A percentile compares a stretch with the other conserved stretches of the same genome.
phyloP scores from a whole-genome alignment of 2,329 filamentous ascomycete genomes.

The Aschersonia sp. region DNA sequence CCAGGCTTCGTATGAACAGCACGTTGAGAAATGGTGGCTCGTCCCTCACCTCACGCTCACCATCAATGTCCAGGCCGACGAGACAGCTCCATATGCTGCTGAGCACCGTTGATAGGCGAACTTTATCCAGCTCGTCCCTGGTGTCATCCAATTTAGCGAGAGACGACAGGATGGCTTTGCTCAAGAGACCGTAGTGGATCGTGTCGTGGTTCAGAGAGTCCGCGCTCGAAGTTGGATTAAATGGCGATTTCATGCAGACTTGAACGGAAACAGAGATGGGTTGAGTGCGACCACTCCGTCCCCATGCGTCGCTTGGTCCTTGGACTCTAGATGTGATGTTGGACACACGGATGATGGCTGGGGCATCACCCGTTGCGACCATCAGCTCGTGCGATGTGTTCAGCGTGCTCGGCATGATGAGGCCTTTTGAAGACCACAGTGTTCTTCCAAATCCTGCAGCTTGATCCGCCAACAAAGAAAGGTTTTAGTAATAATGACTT shows the following conservation, averaged over 20 bases:
- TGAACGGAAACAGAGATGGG: constrained; percentile 46
- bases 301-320: constrained; percentile 56
- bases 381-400: constrained; percentile 1
- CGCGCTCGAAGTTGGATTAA: constrained; percentile 38
- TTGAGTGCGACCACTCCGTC: constrained; percentile 41
- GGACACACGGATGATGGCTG: constrained; percentile 41
- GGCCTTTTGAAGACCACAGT: too few species aligned
- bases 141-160: constrained; percentile 18
- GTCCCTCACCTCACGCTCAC: constrained; percentile 1
- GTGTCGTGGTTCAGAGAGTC: constrained; percentile 56
- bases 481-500: too few species aligned
- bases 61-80: constrained; percentile 11
- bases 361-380: constrained; percentile 9
- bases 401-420: constrained; percentile 1
- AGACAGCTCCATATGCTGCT: constrained; percentile 18
- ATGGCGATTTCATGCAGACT: constrained; percentile 39
- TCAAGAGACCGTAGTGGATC: constrained; percentile 59
- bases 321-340: constrained; percentile 44
- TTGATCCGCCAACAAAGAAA: too few species aligned
- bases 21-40: constrained; percentile 15
- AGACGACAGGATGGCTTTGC: constrained; percentile 45
- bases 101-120: constrained; percentile 14
- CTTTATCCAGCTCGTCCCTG: not conserved
- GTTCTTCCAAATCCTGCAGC: too few species aligned
- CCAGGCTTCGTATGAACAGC: constrained; percentile 26